Conservation (phyloP, 352 stramenopile genomes). For the Phytopythium delawarense region DNA sequence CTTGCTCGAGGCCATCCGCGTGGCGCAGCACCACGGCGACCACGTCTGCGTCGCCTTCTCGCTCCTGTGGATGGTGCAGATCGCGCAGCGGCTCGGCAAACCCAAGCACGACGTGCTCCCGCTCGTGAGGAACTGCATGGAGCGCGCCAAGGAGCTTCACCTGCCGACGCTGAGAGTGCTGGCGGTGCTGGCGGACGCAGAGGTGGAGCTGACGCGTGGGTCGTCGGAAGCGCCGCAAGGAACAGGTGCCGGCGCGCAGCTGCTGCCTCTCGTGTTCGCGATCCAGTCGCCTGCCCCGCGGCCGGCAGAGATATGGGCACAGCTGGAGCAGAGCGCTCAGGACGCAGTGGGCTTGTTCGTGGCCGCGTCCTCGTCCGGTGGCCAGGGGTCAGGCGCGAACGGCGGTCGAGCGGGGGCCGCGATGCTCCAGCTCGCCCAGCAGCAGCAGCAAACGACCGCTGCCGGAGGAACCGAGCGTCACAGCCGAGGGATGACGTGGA, state of each 20-base stretch:
- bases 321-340: conserved; percentile 19
- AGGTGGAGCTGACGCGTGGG: conserved; percentile 42
- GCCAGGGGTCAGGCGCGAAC: conserved; percentile 1
- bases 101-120: conserved; percentile 43
- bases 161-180: conserved; percentile 52
- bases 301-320: conserved; percentile 40
- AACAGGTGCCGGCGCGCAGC: conserved; percentile 3
- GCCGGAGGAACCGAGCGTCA: conserved; percentile 1
- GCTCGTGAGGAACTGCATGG: conserved; percentile 48
- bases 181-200: conserved; percentile 37
- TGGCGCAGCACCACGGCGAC: conserved; percentile 91
- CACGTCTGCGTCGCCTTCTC: conserved; percentile 91
- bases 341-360: not conserved
- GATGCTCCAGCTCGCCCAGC: conserved; percentile 1
- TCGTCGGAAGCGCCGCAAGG: not conserved
- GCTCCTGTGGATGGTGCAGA: conserved; percentile 81
- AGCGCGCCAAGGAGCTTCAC: conserved; percentile 51
- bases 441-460: not conserved
- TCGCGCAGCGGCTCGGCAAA: conserved; percentile 60
- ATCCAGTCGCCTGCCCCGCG: conserved; percentile 26
- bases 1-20: conserved; percentile 90
- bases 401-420: not conserved
- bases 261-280: conserved; percentile 31
- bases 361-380: conserved; percentile 2
- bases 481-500: conserved; percentile 39